Evolutionary conservation across 2,329 filamentous ascomycete species (phyloP), one percentile per base, ranked within the genome.

Genomic region (Hysterium pulicare): DNA sequence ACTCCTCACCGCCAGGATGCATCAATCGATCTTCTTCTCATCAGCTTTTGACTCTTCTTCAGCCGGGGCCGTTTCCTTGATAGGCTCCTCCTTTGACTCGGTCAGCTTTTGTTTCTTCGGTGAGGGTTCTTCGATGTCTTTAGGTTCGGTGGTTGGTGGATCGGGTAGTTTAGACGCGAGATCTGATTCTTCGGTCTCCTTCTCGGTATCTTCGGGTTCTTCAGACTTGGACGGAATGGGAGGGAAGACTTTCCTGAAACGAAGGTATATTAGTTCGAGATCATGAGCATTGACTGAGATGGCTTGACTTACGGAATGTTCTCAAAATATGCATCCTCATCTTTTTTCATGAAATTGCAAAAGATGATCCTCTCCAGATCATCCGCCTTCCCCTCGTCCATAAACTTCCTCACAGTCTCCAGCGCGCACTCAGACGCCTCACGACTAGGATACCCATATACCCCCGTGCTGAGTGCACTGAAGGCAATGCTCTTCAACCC

Each of bases 381-480:
- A 17, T 61, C 57, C 34, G 58, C 54, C 61, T 72, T 53, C 53
- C 69, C 48, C 50, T 70, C 62, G 9, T 75, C 72, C 19, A 84
- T 54, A 58, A 81, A 84, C 32, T 65, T 66, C 40, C 74, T 71
- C 33, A 82, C 78, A 28, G 79, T 79, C 23, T 76, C 71, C 40
- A 86, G 75, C 1, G 89, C 93, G 8, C 84, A 76, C n/a, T 73
- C 64, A 0, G 89, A 88, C 1, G 91, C 93, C 31, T 83, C 77
- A 1, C 61, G 50, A 54, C 81, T 86, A 0, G 91, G 91, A 61
- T 94, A 97, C 1, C 88, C 88, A 61, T 95, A 97, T 1, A 95
- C 66, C 0, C 91, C 93, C 1, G 91, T 96, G 59, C 90, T 95
- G 46, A 97, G 77, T 16, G 82, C 84, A 31, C 84, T 82, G 55